Evolutionary conservation across 495 filamentous ascomycete genomes (phyloP), one percentile per base, ranked within the genome.

Genomic region (Aspergillus egyptiacus): DNA sequence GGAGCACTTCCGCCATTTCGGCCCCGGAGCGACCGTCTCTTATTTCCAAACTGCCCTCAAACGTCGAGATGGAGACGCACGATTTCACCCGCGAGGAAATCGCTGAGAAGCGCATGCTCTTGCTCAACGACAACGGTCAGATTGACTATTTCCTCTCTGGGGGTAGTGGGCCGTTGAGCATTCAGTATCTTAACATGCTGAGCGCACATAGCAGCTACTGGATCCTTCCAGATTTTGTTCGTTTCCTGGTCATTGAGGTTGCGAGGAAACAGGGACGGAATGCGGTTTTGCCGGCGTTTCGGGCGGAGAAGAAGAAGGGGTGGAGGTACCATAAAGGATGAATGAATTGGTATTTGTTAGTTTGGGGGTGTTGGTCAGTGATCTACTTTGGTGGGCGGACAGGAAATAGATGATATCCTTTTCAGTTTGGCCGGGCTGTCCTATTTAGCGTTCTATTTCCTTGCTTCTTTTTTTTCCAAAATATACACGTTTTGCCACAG

Each of bases 151-250:
- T 81, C 50, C 66, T 98, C 3, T 79, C 79, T 34, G 86, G 86
- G 34, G 86, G 87, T 0, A 81, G 85, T 17, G 88, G 91, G 0
- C 78, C 89, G 3, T 71, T 97, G 22, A 91, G 94, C 66, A 87
- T 96, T 43, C 91, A 96, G 71, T 98, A 98, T 62, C 64, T 96
- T 3, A 96, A 94, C 54, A 98, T 98, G 91, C 66, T 98, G 50
- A 86, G 89, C 47, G 93, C 93, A n/a, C 93, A 98, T 66, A 89
- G 86, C 48, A 88, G 85, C 52, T 98, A 98, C 58, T 97, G 93
- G 93, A 77, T 78, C 8, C 80, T 84, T 54, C 74, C 76, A 48
- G 93, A 97, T 62, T 87, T 97, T 66, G 81, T 93, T 19, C 69
- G 91, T 30, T 82, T 97, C 60, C 60, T 96, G 43, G 91, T 95